phyloP scores from a whole-genome alignment of 2,329 filamentous ascomycete species.

The Neofusicoccum parvum region DNA sequence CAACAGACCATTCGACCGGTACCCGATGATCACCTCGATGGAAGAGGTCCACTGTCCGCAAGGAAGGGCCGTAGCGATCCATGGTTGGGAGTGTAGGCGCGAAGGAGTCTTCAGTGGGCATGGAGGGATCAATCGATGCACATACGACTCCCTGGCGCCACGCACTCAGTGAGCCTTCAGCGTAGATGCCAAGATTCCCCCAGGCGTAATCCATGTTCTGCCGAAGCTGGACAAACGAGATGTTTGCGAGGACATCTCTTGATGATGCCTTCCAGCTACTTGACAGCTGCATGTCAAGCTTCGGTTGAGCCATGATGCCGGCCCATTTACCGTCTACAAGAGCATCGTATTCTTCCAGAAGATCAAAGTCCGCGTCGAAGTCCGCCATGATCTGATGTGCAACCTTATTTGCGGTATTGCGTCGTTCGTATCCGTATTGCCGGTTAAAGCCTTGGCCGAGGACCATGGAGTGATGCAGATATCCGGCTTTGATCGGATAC shows the following conservation, averaged over 20 bases:
- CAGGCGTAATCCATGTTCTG: constrained; percentile 53
- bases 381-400: constrained; percentile 22
- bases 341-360: constrained; percentile 24
- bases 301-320: neutral
- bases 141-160: constrained; percentile 23
- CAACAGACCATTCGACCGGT: neutral
- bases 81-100: neutral
- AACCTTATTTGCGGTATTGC: constrained; percentile 26
- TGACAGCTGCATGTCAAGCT: constrained; percentile 62
- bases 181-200: constrained; percentile 61
- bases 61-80: neutral
- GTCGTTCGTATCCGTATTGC: constrained; percentile 48
- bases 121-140: constrained; percentile 12
- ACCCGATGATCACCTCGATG: neutral
- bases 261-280: constrained; percentile 70
- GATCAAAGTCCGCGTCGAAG: constrained; percentile 26
- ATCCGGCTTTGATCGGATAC: constrained; percentile 58
- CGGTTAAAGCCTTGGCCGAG: constrained; percentile 52
- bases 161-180: constrained; percentile 52
- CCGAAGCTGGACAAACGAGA: constrained; percentile 58
- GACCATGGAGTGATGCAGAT: constrained; percentile 45
- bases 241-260: constrained; percentile 62
- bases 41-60: neutral
- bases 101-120: neutral
- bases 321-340: constrained; percentile 31